These are phyloP conservation scores for Zygosaccharomyces siamensis DNA, from an alignment of 805 yeast genomes.

Conservation along the genomic window DNA sequence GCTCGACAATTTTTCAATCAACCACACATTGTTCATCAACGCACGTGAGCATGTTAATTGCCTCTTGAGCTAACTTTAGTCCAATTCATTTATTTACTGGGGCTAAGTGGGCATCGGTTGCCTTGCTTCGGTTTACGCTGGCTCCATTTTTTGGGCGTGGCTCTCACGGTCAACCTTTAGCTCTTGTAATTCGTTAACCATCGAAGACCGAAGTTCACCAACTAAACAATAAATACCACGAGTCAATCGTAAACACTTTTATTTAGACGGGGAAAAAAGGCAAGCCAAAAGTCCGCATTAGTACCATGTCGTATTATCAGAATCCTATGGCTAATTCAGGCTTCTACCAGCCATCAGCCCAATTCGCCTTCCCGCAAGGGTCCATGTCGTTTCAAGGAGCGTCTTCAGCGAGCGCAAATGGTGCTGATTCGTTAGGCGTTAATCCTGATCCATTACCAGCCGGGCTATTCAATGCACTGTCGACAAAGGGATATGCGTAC, in stretches of 20 bases:
- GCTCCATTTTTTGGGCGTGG: no score
- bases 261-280: not conserved
- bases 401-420: constrained; percentile 11
- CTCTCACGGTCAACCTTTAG: not conserved
- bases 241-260: not conserved
- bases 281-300: not conserved
- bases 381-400: constrained; percentile 34
- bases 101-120: no score
- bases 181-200: not conserved
- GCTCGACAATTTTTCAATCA: not conserved
- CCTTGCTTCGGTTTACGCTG: no score
- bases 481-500: constrained; percentile 90
- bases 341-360: constrained; percentile 28
- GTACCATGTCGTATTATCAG: constrained; percentile 15
- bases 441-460: constrained; percentile 46
- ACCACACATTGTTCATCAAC: not conserved
- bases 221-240: not conserved
- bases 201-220: not conserved
- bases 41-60: not conserved
- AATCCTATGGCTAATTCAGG: constrained; percentile 13
- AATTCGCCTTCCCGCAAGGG: constrained; percentile 35
- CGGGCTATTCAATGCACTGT: constrained; percentile 87
- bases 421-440: constrained; percentile 18
- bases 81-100: no score
- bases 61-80: no score